Evolutionary conservation across 257 asterid genomes (phyloP), one percentile per base, ranked within the genome.

Genomic region (Solanum etuberosum): DNA sequence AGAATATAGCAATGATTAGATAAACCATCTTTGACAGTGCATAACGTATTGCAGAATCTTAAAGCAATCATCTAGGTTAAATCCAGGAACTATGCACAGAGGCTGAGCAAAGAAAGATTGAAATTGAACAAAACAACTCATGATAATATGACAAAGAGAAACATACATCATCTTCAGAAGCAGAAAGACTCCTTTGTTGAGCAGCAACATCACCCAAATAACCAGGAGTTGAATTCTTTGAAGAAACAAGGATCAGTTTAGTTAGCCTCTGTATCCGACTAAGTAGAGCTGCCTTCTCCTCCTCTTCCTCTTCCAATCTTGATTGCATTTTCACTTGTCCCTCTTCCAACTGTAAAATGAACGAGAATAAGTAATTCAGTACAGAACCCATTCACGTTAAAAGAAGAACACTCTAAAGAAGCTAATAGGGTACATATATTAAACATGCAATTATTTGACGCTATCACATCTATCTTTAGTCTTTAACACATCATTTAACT

Each of bases 321-420:
- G 98, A 96, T 88, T 94, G 99, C 99, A 97, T 96, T 95, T 96
- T 97, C 74, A 95, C 95, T 92, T 97, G 99, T 63, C 99, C 99
- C 93, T 96, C 98, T 93, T 97, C 99, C 94, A 97, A 93, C 99
- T 97, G 88, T 70, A 59, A 72, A 86, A 48, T 25, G 51, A 72
- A 48, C 38, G 42, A 20, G 43, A 81, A 81, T 9, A 77, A 77
- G 70, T 48, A 81, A 31, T 51, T 48, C 70, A 51, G 46, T 81
- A 29, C 68, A 81, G 43, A 48, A 48, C 40, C 85, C 46, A 31
- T 48, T 48, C 15, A 18, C 1, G 21, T 51, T 81, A 31, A 81
- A 51, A 48, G 83, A 76, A 57, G 43, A 81, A 81, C 43, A 51
- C 68, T 61, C 85, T 29, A 31, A 80, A 48, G 70, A 15, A 81